A percentile compares a stretch with the other conserved stretches of the same genome.
Conservation (phyloP, 1,284 basidiomycete genomes). For the Anthracocystis setariae region DNA sequence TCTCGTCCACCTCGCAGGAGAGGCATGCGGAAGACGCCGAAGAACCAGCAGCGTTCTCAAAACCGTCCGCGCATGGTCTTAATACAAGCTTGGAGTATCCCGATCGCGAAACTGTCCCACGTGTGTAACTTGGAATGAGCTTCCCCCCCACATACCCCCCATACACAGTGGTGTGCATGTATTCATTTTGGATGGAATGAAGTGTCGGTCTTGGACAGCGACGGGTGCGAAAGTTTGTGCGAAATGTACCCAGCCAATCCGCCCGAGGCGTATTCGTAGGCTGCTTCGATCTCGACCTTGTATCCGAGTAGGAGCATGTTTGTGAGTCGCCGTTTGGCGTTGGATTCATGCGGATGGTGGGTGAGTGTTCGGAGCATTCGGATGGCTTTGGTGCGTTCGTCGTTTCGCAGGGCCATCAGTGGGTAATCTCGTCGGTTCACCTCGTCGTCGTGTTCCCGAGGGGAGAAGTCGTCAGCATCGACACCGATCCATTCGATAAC, state of each 20-base stretch:
- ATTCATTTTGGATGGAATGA: neutral
- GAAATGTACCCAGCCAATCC: conserved; percentile 21
- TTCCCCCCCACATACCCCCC: neutral
- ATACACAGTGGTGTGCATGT: neutral
- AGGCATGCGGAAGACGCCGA: neutral
- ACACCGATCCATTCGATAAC: conserved; percentile 42
- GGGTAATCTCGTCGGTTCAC: too few species aligned
- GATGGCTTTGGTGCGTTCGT: conserved; percentile 42
- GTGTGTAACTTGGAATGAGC: conserved; percentile 11
- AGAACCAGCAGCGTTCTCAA: conserved; percentile 6
- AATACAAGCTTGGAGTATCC: conserved; percentile 28
- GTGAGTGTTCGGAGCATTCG: conserved; percentile 15
- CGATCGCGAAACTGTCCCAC: conserved; percentile 32
- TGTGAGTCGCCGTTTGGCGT: conserved; percentile 12
- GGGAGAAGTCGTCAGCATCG: conserved; percentile 12
- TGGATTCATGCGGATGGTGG: neutral
- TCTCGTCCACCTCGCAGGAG: neutral
- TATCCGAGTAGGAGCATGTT: conserved; percentile 42
- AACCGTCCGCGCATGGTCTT: conserved; percentile 7
- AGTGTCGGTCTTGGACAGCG: neutral
- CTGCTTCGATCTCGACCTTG: conserved; percentile 56
- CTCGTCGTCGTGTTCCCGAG: neutral
- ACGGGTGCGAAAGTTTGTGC: conserved; percentile 14
- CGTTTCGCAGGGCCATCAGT: conserved; percentile 14
- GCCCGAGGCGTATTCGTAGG: conserved; percentile 14